Evolutionary conservation across 2,329 filamentous ascomycete species (phyloP), one percentile per base, ranked within the genome.

Genomic region (Epichloe glyceriae): DNA sequence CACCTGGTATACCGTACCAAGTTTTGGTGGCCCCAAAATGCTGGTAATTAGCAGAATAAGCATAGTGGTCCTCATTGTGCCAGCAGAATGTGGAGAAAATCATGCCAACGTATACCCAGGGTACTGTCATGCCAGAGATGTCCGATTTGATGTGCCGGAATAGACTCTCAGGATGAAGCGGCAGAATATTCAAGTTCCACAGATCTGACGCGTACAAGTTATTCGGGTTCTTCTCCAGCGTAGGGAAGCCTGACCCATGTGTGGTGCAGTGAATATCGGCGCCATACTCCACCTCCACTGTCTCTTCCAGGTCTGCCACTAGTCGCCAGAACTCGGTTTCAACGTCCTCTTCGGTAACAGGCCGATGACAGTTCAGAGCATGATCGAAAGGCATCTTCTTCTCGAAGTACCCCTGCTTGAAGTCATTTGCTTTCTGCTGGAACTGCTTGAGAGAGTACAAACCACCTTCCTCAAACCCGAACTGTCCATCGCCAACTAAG

Each of bases 1-100:
- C 86, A 14, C 86, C 91, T 0, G 93, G 93, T 57, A 98, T 96
- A 3, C 93, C 93, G 61, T 98, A 98, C 93, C 93, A 98, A 0
- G 93, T 98, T 71, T 98, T 98, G 2, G 93, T 98, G 1, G 90
- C 89, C 10, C 93, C 93, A 61, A 98, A 95, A 61, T 98, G 93
- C 65, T 98, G 93, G 61, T 97, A 98, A 58, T 98, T 98, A 49
- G 93, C 86, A 0, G 93, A 98, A 64, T 97, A 98, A 2, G 93
- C 85, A 64, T 95, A 96, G 63, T 98, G 93, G 61, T 98, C 93
- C 62, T 98, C 93, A 56, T 95, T 96, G 65, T 98, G 93, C 93
- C 93, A 98, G 67, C 93, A 98, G 63, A 98, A 98, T 0, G 93
- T 97, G 0, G 93, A 98, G 65, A 98, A 98, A 39, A 95, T 94